These are phyloP conservation scores for Stropharia rugosoannulata DNA, from an alignment of 768 basidiomycete genomes.

Conservation along the genomic window DNA sequence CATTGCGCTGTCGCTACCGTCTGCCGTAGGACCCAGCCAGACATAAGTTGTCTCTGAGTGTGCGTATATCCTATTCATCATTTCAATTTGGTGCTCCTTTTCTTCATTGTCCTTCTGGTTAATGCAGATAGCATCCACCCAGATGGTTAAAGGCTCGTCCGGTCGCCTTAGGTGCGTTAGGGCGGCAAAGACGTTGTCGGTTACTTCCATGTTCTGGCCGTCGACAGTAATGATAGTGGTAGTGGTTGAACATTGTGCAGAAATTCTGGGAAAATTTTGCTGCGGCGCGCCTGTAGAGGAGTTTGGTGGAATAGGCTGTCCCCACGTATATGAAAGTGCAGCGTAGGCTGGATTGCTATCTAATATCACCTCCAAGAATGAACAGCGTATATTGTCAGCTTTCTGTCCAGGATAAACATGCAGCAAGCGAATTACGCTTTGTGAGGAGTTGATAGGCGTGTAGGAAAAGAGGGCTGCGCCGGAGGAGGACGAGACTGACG, in stretches of 20 bases:
- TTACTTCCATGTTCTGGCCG: neutral
- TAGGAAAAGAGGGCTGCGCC: neutral
- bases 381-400: neutral
- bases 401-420: neutral
- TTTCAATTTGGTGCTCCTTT: slow-evolving; percentile 1
- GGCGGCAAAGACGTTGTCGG: slow-evolving; percentile 4
- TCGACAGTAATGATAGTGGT: neutral
- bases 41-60: slow-evolving; percentile 5
- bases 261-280: too few species aligned
- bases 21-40: slow-evolving; percentile 10
- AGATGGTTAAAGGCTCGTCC: neutral
- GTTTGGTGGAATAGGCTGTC: neutral
- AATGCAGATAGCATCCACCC: slow-evolving; percentile 14
- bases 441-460: neutral
- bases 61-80: slow-evolving; percentile 9
- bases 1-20: slow-evolving; percentile 1
- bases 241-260: too few species aligned
- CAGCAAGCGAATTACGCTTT: neutral
- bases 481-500: too few species aligned
- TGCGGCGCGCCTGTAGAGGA: neutral
- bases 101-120: slow-evolving; percentile 9
- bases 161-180: slow-evolving; percentile 1
- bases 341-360: neutral
- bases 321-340: neutral
- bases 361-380: neutral